phyloP scores from a whole-genome alignment of 192 early-diverging fungal genomes.

The Gaertneriomyces sp. region DNA sequence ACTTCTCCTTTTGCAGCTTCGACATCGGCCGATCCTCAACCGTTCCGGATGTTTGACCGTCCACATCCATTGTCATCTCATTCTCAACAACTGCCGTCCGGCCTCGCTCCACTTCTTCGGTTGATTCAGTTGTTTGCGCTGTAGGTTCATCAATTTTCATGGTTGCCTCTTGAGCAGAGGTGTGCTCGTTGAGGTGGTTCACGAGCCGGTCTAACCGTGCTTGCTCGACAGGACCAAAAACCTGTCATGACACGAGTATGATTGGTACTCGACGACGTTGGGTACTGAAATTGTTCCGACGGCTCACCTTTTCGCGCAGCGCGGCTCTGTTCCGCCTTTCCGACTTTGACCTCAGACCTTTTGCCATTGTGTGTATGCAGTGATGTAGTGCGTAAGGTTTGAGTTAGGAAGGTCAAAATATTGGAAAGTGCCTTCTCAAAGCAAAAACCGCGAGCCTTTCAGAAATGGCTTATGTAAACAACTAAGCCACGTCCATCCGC shows the following conservation, averaged over 20 bases:
- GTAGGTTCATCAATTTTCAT: not conserved
- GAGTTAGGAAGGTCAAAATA: no score
- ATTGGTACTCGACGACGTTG: not conserved
- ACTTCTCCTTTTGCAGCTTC: conserved; percentile 24
- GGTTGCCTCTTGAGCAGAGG: not conserved
- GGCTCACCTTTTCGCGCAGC: conserved; percentile 9
- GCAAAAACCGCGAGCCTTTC: no score
- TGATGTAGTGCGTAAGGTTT: no score
- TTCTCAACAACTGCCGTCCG: conserved; percentile 1
- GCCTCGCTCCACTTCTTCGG: conserved; percentile 3
- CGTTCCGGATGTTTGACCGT: not conserved
- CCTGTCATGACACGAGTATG: conserved; percentile 9
- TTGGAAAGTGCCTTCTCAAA: no score
- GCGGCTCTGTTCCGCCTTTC: conserved; percentile 11
- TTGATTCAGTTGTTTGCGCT: not conserved
- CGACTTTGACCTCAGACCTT: conserved; percentile 28
- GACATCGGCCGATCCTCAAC: conserved; percentile 15
- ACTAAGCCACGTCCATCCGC: no score
- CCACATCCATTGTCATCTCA: conserved; percentile 24
- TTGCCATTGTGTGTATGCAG: conserved; percentile 20
- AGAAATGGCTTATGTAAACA: no score
- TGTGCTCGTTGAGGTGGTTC: not conserved
- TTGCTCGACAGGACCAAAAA: conserved; percentile 25
- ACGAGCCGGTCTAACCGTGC: conserved; percentile 28
- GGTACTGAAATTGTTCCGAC: not conserved